phyloP scores from a whole-genome alignment of 2,329 filamentous ascomycete genomes.

The Fusarium citri region DNA sequence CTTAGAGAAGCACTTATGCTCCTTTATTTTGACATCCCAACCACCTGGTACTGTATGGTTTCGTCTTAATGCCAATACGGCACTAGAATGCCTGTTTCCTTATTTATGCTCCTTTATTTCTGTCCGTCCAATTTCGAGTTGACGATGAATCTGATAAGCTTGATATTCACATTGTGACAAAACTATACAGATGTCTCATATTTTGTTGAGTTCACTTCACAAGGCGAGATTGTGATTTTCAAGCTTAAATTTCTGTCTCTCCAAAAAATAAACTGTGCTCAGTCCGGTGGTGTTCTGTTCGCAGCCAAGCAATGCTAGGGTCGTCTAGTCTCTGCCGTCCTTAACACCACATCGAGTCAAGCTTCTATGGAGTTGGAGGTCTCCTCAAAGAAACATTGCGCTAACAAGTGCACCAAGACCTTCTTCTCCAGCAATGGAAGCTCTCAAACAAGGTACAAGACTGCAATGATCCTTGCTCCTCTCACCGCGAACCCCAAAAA shows the following conservation, averaged over 20 bases:
- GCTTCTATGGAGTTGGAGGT: conserved; percentile 18
- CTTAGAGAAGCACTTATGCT: neutral
- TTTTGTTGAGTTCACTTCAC: neutral
- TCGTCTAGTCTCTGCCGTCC: neutral
- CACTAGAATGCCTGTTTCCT: too few species aligned
- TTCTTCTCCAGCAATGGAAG: conserved; percentile 46
- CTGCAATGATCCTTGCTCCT: conserved; percentile 8
- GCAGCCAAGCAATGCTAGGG: conserved; percentile 24
- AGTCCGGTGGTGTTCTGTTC: conserved; percentile 32
- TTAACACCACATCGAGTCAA: conserved; percentile 42
- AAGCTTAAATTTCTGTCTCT: conserved; percentile 22
- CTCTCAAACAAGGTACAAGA: conserved; percentile 30
- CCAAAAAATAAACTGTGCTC: neutral
- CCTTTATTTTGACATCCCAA: neutral
- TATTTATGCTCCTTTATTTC: neutral
- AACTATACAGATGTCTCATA: neutral
- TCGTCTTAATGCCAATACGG: neutral
- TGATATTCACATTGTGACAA: neutral
- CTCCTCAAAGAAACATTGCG: conserved; percentile 26
- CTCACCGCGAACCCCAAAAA: conserved; percentile 27
- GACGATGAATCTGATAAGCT: neutral
- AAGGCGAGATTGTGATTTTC: conserved; percentile 17
- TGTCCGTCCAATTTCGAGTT: neutral
- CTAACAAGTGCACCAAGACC: conserved; percentile 38
- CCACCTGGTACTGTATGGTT: neutral